Base-by-base conservation (phyloP, 257 asterid species). In the Solanum corneliomulleri region DNA sequence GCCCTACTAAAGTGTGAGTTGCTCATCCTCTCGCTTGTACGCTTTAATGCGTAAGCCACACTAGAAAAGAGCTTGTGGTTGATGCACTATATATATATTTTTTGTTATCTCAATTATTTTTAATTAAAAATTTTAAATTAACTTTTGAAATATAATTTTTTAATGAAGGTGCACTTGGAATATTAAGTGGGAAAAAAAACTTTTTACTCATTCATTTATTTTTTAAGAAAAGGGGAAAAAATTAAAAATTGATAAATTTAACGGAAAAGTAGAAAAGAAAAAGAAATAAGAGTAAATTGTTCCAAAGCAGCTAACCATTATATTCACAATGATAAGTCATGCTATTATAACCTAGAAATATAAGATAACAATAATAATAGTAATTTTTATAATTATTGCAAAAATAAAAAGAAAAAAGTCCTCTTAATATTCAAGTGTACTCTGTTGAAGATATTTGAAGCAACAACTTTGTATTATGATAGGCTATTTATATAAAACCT, bases 1-100 rank as follows among this genome's bases (percentile, higher is more conserved):
- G 15, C 4, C 85, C 85, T 2, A 47, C 85, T 37, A 52, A 76
- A 35, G 37, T 31, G 56, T 45, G 83, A 41, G 56, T 84, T 77
- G 87, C 6, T 74, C 49, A 92, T 85, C 84, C 94, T 29, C 41
- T 80, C 3, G 69, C 85, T 93, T 92, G 92, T 89, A 92, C 96
- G 94, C 93, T 89, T 90, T 11, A 87, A 91, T 75, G 93, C 92
- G 95, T 91, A 89, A 39, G 6, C 41, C 41, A 69, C 21, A 13
- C 23, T 62, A 33, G 21, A 70, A 70, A 29, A 70, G 25, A 70
- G 13, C 77, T 70, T 70, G 77, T 70, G n/a, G 33, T 70, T 15
- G 11, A 35, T 72, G 31, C 21, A 35, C 16, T 9, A 35, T 9
- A 33, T 31, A 33, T 33, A 3, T 1, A 10, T 5, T 10, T 9